phyloP scores from a whole-genome alignment of 2,329 filamentous ascomycete species.

The Cladobotryum mycophilum region DNA sequence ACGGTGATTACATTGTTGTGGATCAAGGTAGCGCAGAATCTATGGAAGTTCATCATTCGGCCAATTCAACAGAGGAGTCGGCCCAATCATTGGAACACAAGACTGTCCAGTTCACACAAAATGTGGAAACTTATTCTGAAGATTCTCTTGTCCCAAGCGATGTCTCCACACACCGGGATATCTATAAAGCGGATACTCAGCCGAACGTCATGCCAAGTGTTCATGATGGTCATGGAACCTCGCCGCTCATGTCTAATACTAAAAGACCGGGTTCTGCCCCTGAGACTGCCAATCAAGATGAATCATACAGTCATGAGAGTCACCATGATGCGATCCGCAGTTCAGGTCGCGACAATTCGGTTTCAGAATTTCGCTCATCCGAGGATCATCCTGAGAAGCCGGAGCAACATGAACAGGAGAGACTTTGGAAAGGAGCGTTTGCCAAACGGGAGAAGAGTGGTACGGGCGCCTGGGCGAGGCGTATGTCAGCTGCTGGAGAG shows the following conservation, averaged over 20 bases:
- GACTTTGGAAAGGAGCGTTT: conserved; percentile 4
- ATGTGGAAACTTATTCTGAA: conserved; percentile 16
- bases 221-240: conserved; percentile 4
- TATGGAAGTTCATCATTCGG: neutral
- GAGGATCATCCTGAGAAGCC: no score
- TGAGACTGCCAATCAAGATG: neutral
- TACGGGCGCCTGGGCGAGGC: neutral
- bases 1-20: no score
- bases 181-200: conserved; percentile 4
- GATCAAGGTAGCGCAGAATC: no score
- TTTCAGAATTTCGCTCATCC: no score
- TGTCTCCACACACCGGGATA: neutral
- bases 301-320: neutral
- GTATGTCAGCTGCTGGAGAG: neutral
- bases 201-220: conserved; percentile 3
- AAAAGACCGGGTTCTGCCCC: neutral
- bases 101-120: conserved; percentile 21
- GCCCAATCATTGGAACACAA: conserved; percentile 18
- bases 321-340: neutral
- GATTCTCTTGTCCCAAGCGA: conserved; percentile 12
- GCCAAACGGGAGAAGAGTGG: neutral
- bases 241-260: neutral
- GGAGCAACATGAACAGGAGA: neutral
- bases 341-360: no score
- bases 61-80: conserved; percentile 10